Percentiles rank a stretch among this genome's conserved stretches.
Conservation (phyloP, 768 basidiomycete genomes). For the Paxillus involutus region DNA sequence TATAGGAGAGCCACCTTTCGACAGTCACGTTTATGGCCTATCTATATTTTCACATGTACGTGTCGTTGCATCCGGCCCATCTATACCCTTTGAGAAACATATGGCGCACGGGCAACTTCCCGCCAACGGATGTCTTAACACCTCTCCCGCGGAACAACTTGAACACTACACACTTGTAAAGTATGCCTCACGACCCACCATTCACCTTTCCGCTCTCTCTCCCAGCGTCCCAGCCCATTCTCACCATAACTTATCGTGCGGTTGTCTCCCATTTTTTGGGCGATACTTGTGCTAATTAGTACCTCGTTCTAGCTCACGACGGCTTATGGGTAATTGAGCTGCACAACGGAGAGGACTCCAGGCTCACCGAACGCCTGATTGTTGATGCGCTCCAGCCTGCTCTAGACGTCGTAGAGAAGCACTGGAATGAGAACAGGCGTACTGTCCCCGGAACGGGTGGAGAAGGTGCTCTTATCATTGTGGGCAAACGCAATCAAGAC, state of each 20-base stretch:
- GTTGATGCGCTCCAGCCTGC: slow-evolving; percentile 65
- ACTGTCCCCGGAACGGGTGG: slow-evolving; percentile 39
- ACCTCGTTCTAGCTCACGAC: slow-evolving; percentile 36
- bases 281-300: not conserved
- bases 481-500: slow-evolving; percentile 72
- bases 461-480: slow-evolving; percentile 72
- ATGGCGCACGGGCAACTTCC: no score
- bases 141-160: no score
- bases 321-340: slow-evolving; percentile 77
- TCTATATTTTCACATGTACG: no score
- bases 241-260: slow-evolving; percentile 72
- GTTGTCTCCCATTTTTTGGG: not conserved
- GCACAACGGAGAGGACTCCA: slow-evolving; percentile 75
- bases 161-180: no score
- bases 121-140: no score
- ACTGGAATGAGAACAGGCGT: slow-evolving; percentile 63
- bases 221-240: slow-evolving; percentile 48
- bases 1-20: no score
- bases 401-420: slow-evolving; percentile 67
- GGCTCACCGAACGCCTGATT: slow-evolving; percentile 60
- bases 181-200: not conserved
- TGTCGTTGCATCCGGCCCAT: no score
- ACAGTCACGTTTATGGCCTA: no score
- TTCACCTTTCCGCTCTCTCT: slow-evolving; percentile 41
- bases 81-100: no score